phyloP scores from a whole-genome alignment of 805 yeast species.

The Blastobotrys americana region DNA sequence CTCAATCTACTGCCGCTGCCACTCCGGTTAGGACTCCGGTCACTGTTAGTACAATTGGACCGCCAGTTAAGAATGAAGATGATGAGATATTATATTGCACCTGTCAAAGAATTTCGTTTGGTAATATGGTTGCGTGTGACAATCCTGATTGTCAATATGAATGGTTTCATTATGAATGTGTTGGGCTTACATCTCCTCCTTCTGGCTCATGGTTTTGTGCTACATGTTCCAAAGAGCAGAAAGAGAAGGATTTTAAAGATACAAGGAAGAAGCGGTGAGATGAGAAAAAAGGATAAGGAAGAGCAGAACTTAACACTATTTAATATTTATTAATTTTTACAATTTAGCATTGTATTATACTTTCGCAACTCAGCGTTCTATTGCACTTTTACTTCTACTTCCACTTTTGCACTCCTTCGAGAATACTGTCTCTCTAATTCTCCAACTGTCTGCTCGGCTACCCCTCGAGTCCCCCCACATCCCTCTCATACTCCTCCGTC shows the following conservation, averaged over 20 bases:
- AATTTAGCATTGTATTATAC: no score
- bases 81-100: conserved; percentile 68
- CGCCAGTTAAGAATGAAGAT: conserved; percentile 45
- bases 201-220: conserved; percentile 94
- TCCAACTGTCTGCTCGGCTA: no score
- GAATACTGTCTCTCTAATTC: no score
- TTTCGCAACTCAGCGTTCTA: no score
- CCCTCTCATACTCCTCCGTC: no score
- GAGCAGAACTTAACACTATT: no score
- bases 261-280: conserved; percentile 23
- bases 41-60: conserved; percentile 6
- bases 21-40: conserved; percentile 13
- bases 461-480: no score
- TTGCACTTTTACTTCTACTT: no score
- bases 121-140: conserved; percentile 96
- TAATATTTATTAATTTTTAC: no score
- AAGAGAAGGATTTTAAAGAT: conserved; percentile 24
- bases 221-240: conserved; percentile 47
- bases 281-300: conserved; percentile 5
- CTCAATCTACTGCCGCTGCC: conserved; percentile 11
- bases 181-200: conserved; percentile 82
- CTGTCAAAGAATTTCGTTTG: conserved; percentile 90
- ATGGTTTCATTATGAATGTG: conserved; percentile 97
- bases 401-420: no score
- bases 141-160: conserved; percentile 79